Evolutionary conservation across 2,329 filamentous ascomycete species (phyloP), one percentile per base, ranked within the genome.

Genomic region (Blumeria hordei): DNA sequence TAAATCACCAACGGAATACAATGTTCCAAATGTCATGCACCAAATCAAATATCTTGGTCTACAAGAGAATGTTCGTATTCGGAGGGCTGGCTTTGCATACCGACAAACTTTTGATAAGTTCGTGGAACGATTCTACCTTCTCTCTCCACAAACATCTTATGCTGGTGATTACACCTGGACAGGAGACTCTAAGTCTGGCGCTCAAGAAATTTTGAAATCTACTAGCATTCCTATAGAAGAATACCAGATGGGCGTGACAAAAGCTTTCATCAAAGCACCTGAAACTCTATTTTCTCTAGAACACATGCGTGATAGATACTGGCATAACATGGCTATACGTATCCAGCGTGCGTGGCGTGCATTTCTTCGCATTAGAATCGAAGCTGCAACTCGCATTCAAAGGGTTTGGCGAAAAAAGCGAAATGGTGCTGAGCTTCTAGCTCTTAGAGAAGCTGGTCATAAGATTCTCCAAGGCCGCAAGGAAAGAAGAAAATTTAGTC

Each of bases 281-380:
- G 92, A 98, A 69, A 11, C 43, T 0, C 72, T 98, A 1, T 98
- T 98, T 65, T 92, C 92, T 2, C 73, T 98, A 10, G 92, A 98
- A 68, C 88, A 93, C 56, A 96, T 98, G 90, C 80, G 92, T 65
- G 92, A 98, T 66, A 77, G 86, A 56, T 98, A 96, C 69, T 96
- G 90, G 90, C 90, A 96, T 69, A 98, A 96, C 70, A 96, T 98
- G 92, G 92, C 92, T 3, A 94, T 90, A 57, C 80, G 92, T 57
- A 96, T 98, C 57, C 92, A 98, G 70, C 79, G 92, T 61, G 92
- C 94, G 65, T 98, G 92, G 92, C 79, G 92, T 63, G 94, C 93
- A 54, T 96, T 95, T 65, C 75, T 96, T 43, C 81, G 90, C 5
- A 96, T 96, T 68, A 80, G 92, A 47, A 83, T 80, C 32, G 92